These are phyloP conservation scores for Zygosaccharomyces bailii DNA, from an alignment of 805 yeast species.

Conservation along the genomic window DNA sequence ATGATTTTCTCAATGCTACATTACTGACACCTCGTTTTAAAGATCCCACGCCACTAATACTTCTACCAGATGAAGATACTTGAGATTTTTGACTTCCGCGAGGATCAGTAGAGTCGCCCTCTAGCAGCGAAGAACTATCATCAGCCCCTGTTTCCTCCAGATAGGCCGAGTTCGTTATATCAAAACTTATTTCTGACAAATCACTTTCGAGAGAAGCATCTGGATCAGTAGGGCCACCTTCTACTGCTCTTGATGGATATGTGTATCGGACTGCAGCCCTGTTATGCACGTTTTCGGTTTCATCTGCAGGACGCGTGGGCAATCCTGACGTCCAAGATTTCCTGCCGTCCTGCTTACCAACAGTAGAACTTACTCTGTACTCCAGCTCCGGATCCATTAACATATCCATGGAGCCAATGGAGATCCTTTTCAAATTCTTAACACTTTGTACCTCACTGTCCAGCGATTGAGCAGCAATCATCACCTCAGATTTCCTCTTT, in stretches of 20 bases:
- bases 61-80: slow-evolving; percentile 15
- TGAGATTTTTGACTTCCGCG: slow-evolving; percentile 5
- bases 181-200: slow-evolving; percentile 27
- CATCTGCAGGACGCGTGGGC: slow-evolving; percentile 9
- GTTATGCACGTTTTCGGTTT: slow-evolving; percentile 9
- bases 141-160: slow-evolving; percentile 14
- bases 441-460: slow-evolving; percentile 73
- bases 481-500: slow-evolving; percentile 43
- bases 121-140: background rate
- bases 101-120: background rate
- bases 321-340: slow-evolving; percentile 21
- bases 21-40: slow-evolving; percentile 23
- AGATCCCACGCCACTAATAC: slow-evolving; percentile 26
- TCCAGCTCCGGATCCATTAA: slow-evolving; percentile 71
- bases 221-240: slow-evolving; percentile 7
- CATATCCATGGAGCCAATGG: slow-evolving; percentile 56
- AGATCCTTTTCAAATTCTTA: slow-evolving; percentile 66
- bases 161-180: slow-evolving; percentile 30
- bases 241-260: slow-evolving; percentile 2
- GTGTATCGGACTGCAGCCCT: slow-evolving; percentile 7
- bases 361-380: slow-evolving; percentile 34
- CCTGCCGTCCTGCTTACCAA: slow-evolving; percentile 13
- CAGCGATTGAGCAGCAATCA: slow-evolving; percentile 70
- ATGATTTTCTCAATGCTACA: slow-evolving; percentile 11
- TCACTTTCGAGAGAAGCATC: slow-evolving; percentile 10